Percentiles rank a stretch among this genome's conserved stretches.
Evolutionary conservation across 306 rosid genomes (phyloP).

Genomic region (Cercis canadensis): DNA sequence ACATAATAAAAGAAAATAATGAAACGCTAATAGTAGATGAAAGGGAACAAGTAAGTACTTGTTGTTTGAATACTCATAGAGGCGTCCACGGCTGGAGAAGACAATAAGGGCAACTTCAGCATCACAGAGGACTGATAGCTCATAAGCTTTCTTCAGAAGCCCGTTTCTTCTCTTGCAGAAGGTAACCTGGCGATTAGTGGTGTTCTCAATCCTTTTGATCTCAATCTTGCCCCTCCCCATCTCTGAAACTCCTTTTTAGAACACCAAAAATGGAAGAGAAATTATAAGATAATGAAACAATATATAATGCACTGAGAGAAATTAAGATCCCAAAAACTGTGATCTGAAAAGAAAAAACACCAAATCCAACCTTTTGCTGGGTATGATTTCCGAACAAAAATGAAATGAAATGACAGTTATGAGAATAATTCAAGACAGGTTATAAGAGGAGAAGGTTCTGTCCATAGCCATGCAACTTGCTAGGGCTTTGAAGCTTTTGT

Average conservation of each 20-base stretch:
- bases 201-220: slow-evolving; percentile 94
- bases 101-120: slow-evolving; percentile 90
- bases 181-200: slow-evolving; percentile 88
- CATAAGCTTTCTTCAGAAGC: slow-evolving; percentile 89
- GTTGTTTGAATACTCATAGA: slow-evolving; percentile 87
- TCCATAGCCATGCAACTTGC: not conserved
- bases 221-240: slow-evolving; percentile 98
- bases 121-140: slow-evolving; percentile 90
- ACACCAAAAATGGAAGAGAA: not conserved
- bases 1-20: not conserved
- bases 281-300: not conserved
- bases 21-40: not conserved
- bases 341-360: slow-evolving; percentile 3
- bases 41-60: slow-evolving; percentile 44
- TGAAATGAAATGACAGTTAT: not conserved
- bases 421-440: not conserved
- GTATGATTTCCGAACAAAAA: not conserved
- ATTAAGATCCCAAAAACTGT: not conserved
- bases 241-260: not conserved
- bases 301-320: too few relatives aligned
- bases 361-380: not conserved
- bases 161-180: slow-evolving; percentile 98
- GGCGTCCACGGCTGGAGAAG: slow-evolving; percentile 93
- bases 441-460: too few relatives aligned
- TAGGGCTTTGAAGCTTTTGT: slow-evolving; percentile 22